These are phyloP conservation scores for Gentiana macrophylla DNA, from an alignment of 257 asterid species.

Conservation along the genomic window DNA sequence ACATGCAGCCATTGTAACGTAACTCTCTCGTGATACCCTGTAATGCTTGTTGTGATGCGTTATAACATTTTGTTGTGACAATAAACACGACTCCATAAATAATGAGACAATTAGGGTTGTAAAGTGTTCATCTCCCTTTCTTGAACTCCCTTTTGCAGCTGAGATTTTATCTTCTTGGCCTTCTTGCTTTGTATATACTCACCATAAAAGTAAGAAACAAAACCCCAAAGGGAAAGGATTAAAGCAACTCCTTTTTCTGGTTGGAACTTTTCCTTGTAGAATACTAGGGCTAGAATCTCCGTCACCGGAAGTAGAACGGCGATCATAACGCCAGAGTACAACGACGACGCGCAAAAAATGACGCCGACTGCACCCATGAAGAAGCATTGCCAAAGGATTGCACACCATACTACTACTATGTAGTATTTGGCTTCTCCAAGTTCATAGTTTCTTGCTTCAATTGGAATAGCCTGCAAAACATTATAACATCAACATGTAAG, in stretches of 20 bases:
- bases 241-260: constrained; percentile 18
- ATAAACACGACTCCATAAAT: no score
- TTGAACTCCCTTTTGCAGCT: neutral
- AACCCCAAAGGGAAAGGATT: constrained; percentile 23
- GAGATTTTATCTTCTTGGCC: neutral
- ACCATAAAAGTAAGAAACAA: constrained; percentile 23
- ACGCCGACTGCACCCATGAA: constrained; percentile 19
- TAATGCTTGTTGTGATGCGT: no score
- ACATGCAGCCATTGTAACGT: no score
- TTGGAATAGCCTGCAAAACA: constrained; percentile 10
- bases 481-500: neutral
- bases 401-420: constrained; percentile 10
- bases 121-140: neutral
- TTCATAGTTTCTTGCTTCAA: constrained; percentile 14
- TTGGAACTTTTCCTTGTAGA: constrained; percentile 16
- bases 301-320: constrained; percentile 14
- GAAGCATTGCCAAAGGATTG: constrained; percentile 20
- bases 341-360: constrained; percentile 15
- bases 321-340: constrained; percentile 16
- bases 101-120: no score
- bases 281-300: constrained; percentile 12
- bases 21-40: no score
- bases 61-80: no score
- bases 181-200: constrained; percentile 7
- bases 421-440: constrained; percentile 17